Percentiles rank a stretch among this genome's conserved stretches.
These are phyloP conservation scores for Porogramme epimiltina DNA, from an alignment of 1,284 basidiomycete genomes.

Conservation along the genomic window DNA sequence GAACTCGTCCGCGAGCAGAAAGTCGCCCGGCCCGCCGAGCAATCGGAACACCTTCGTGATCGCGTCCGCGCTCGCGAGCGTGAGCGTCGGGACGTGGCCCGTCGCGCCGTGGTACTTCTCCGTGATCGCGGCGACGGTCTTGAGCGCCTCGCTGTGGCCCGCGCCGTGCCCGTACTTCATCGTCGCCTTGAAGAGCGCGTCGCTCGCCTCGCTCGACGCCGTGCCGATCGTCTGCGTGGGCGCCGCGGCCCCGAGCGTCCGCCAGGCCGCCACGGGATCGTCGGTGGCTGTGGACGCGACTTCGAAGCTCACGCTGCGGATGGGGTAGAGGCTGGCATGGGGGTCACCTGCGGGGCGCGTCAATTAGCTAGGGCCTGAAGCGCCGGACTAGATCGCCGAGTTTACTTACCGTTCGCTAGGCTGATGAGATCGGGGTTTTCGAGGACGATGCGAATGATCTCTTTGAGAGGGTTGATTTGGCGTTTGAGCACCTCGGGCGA, in stretches of 20 bases:
- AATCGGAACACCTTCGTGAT: slow-evolving; percentile 44
- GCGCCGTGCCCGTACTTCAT: slow-evolving; percentile 41
- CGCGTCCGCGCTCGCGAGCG: slow-evolving; percentile 41
- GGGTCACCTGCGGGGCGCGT: slow-evolving; percentile 36
- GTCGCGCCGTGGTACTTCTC: slow-evolving; percentile 34
- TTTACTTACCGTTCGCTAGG: slow-evolving; percentile 39
- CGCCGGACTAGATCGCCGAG: not conserved
- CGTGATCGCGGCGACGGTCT: slow-evolving; percentile 35
- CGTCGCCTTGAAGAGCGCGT: slow-evolving; percentile 34
- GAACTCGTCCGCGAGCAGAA: slow-evolving; percentile 46
- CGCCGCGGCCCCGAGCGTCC: slow-evolving; percentile 24
- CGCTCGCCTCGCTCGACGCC: slow-evolving; percentile 21
- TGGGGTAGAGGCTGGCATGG: slow-evolving; percentile 40
- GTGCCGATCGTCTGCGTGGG: slow-evolving; percentile 31
- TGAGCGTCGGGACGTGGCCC: slow-evolving; percentile 37
- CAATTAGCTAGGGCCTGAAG: not conserved
- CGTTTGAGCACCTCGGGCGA: slow-evolving; percentile 34
- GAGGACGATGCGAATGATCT: slow-evolving; percentile 35
- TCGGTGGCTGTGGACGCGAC: slow-evolving; percentile 34
- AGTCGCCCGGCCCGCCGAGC: slow-evolving; percentile 39
- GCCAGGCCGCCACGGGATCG: slow-evolving; percentile 36
- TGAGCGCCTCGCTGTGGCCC: slow-evolving; percentile 35
- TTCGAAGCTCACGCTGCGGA: slow-evolving; percentile 40
- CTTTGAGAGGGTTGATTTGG: slow-evolving; percentile 40
- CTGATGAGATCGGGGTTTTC: slow-evolving; percentile 35